A percentile compares a stretch with the other conserved stretches of the same genome.
Evolutionary conservation across 2,329 filamentous ascomycete genomes (phyloP).

Genomic region (Sclerotinia minor): DNA sequence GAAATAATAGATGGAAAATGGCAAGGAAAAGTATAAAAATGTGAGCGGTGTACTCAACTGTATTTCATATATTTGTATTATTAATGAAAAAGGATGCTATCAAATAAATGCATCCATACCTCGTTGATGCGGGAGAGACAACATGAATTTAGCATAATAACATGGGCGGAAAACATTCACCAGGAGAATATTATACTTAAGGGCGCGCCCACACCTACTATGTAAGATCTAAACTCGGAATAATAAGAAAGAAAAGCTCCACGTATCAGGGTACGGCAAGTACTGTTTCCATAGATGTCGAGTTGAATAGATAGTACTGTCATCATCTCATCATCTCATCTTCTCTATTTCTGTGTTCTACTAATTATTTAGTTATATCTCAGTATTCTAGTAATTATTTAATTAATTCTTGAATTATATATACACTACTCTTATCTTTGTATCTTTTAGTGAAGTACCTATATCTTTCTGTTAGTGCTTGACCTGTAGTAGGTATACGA

Average conservation of each 20-base stretch:
- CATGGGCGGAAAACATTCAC: neutral
- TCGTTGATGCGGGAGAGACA: neutral
- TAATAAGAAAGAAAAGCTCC: neutral
- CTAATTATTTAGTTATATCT: neutral
- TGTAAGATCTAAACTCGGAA: neutral
- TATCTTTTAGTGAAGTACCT: too few species aligned
- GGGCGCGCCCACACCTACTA: too few species aligned
- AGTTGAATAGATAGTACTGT: neutral
- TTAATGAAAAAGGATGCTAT: neutral
- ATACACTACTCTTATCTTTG: too few species aligned
- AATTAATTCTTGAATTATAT: too few species aligned
- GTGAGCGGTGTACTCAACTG: neutral
- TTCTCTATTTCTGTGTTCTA: neutral
- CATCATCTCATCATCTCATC: neutral
- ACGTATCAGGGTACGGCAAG: neutral
- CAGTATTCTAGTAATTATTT: neutral
- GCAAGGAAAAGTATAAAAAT: neutral
- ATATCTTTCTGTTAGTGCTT: too few species aligned
- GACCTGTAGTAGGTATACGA: too few species aligned
- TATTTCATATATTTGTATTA: constrained; percentile 2
- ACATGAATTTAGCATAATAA: too few species aligned
- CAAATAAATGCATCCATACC: neutral
- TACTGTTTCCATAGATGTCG: neutral
- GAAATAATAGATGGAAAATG: constrained; percentile 35
- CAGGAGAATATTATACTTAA: neutral